These are phyloP conservation scores for Senna siamea DNA, from an alignment of 306 rosid species.

Conservation along the genomic window DNA sequence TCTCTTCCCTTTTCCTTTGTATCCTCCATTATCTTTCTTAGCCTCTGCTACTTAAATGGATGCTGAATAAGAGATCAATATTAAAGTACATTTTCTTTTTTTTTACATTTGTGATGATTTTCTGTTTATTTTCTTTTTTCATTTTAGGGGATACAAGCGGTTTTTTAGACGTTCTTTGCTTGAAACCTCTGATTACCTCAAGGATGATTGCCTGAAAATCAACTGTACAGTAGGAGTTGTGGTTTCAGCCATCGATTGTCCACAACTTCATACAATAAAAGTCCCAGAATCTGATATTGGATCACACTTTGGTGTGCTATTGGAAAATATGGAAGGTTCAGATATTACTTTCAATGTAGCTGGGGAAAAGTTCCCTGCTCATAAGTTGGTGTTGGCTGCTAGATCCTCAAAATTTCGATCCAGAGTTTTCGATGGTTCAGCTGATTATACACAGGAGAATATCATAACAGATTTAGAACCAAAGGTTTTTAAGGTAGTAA, in stretches of 20 bases:
- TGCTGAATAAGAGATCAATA: slow-evolving; percentile 12
- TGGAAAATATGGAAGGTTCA: slow-evolving; percentile 84
- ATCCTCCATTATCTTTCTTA: background rate
- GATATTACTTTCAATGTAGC: slow-evolving; percentile 72
- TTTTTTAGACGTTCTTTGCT: slow-evolving; percentile 74
- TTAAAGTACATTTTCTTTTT: slow-evolving; percentile 1
- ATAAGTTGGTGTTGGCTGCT: slow-evolving; percentile 81
- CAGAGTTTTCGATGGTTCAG: slow-evolving; percentile 51
- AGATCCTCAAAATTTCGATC: slow-evolving; percentile 70
- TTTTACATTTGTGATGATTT: slow-evolving; percentile 14
- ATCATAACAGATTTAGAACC: slow-evolving; percentile 68
- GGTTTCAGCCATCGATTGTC: slow-evolving; percentile 69
- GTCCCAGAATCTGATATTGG: slow-evolving; percentile 87
- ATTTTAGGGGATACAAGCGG: slow-evolving; percentile 80
- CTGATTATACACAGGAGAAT: slow-evolving; percentile 54
- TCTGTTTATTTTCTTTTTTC: slow-evolving; percentile 20
- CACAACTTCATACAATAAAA: slow-evolving; percentile 58
- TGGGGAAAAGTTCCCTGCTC: slow-evolving; percentile 76
- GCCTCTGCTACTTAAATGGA: background rate
- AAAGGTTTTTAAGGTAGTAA: slow-evolving; percentile 82
- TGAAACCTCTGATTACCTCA: slow-evolving; percentile 73
- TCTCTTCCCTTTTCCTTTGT: too few species aligned
- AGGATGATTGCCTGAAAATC: slow-evolving; percentile 82
- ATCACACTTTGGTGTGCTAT: slow-evolving; percentile 61
- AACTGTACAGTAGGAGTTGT: slow-evolving; percentile 96